Conservation (phyloP, 1,284 basidiomycete species). For the Inonotus obliquus region DNA sequence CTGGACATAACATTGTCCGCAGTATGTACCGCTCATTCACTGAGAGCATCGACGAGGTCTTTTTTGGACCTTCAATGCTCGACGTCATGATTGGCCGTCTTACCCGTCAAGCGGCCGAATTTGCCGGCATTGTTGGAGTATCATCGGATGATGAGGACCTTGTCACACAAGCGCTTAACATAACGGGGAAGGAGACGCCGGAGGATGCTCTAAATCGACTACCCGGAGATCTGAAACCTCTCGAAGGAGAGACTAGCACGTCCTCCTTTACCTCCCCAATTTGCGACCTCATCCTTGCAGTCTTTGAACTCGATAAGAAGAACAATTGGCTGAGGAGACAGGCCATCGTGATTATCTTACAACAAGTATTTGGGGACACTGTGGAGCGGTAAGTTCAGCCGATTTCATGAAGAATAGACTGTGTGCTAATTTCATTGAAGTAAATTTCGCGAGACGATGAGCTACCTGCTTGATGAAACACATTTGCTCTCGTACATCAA, state of each 20-base stretch:
- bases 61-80: conserved; percentile 90
- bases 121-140: conserved; percentile 75
- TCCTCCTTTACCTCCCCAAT: conserved; percentile 90
- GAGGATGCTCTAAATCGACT: conserved; percentile 66
- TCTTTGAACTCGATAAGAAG: conserved; percentile 93
- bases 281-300: conserved; percentile 86
- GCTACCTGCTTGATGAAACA: conserved; percentile 56
- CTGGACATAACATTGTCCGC: conserved; percentile 73
- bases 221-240: conserved; percentile 67
- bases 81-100: conserved; percentile 89
- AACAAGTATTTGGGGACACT: conserved; percentile 92
- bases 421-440: conserved; percentile 36
- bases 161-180: conserved; percentile 71
- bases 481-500: conserved; percentile 65
- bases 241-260: conserved; percentile 83
- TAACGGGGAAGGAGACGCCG: conserved; percentile 56
- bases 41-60: conserved; percentile 90
- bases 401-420: background rate
- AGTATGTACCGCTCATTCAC: conserved; percentile 85
- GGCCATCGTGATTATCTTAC: conserved; percentile 92
- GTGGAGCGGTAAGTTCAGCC: conserved; percentile 73
- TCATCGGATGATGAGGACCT: conserved; percentile 81
- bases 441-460: conserved; percentile 80
- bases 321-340: conserved; percentile 96
- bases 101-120: conserved; percentile 83